Percentiles rank a stretch among this genome's conserved stretches.
Evolutionary conservation across 1,284 basidiomycete genomes (phyloP).

Genomic region (Irpex lacteus): DNA sequence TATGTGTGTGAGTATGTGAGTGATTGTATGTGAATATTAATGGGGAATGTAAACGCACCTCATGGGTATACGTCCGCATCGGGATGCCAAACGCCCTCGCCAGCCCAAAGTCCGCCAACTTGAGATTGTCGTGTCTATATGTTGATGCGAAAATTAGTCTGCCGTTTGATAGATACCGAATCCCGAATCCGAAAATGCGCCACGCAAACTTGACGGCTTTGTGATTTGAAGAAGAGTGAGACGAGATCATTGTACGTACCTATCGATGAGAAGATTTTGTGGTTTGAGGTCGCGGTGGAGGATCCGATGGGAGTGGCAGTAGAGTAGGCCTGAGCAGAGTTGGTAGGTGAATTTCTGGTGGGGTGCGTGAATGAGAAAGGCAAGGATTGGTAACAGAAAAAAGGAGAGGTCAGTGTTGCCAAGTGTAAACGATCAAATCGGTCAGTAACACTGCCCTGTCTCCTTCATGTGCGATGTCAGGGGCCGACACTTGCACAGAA

Average conservation of each 20-base stretch:
- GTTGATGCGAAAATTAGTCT: too few species aligned
- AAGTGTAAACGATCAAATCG: neutral
- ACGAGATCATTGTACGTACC: constrained; percentile 20
- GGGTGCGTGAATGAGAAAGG: too few species aligned
- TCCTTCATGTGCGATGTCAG: neutral
- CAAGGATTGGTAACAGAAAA: too few species aligned
- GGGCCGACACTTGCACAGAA: neutral
- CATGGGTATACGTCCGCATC: constrained; percentile 96
- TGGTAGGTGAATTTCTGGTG: constrained; percentile 88
- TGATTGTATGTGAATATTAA: neutral
- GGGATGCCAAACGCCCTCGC: constrained; percentile 98
- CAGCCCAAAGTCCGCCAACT: constrained; percentile 96
- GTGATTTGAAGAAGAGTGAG: too few species aligned
- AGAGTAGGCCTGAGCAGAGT: constrained; percentile 84
- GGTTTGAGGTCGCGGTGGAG: constrained; percentile 97
- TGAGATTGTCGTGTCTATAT: constrained; percentile 70
- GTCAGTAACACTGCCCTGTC: neutral
- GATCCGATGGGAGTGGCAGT: constrained; percentile 96
- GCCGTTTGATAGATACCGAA: too few species aligned
- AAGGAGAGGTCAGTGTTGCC: neutral
- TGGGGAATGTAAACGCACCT: constrained; percentile 50
- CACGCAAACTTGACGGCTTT: too few species aligned
- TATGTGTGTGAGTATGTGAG: constrained; percentile 28
- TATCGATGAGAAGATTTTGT: constrained; percentile 95
- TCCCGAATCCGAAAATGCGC: too few species aligned